phyloP scores from a whole-genome alignment of 1,139 yeast species.

The Saccharomycopsis phalli region DNA sequence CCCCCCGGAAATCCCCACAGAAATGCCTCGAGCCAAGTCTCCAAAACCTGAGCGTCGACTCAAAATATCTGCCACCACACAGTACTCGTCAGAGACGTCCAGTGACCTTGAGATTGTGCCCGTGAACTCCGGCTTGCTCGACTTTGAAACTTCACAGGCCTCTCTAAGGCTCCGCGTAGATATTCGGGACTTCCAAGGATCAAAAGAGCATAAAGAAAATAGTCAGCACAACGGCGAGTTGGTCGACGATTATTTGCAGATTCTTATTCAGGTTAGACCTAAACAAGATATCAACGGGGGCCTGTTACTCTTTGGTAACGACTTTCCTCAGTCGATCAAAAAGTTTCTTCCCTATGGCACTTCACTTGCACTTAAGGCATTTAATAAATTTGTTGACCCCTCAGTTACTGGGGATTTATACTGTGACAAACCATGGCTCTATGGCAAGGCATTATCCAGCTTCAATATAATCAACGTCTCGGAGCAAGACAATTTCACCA shows the following conservation, averaged over 20 bases:
- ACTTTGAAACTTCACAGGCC: conserved; percentile 34
- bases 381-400: conserved; percentile 43
- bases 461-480: conserved; percentile 33
- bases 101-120: conserved; percentile 32
- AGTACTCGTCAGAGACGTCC: too few species aligned
- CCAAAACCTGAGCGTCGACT: neutral
- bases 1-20: neutral
- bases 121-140: conserved; percentile 34
- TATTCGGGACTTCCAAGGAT: conserved; percentile 40
- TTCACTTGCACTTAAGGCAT: conserved; percentile 40
- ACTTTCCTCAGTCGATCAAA: conserved; percentile 50
- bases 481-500: conserved; percentile 8
- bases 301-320: conserved; percentile 58
- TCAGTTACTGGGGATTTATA: conserved; percentile 58
- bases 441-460: conserved; percentile 53
- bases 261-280: conserved; percentile 33
- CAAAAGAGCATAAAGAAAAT: conserved; percentile 28
- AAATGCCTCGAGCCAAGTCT: neutral
- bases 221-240: conserved; percentile 28
- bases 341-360: conserved; percentile 57
- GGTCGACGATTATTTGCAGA: conserved; percentile 24
- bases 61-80: neutral
- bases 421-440: conserved; percentile 48
- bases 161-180: conserved; percentile 33
- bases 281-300: conserved; percentile 39